Percentiles rank a stretch among this genome's conserved stretches.
These are phyloP conservation scores for Royoungia palumana DNA, from an alignment of 768 basidiomycete genomes.

Conservation along the genomic window DNA sequence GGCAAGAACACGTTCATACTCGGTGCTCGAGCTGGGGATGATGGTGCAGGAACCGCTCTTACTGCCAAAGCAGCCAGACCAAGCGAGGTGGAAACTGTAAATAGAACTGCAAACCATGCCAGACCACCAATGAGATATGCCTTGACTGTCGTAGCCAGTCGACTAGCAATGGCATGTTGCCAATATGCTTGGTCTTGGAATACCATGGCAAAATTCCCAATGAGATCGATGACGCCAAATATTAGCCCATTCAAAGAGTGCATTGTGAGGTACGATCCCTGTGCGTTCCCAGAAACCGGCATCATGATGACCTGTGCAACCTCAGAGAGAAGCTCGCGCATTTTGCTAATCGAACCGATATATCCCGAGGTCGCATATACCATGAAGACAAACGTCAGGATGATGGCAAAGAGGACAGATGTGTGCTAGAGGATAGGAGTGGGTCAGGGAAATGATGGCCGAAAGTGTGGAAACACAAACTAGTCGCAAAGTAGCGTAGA, in stretches of 20 bases:
- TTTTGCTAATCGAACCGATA: constrained; percentile 73
- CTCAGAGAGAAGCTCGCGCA: constrained; percentile 75
- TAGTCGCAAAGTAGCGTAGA: constrained; percentile 85
- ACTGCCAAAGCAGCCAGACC: constrained; percentile 88
- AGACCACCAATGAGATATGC: constrained; percentile 87
- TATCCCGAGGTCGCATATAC: constrained; percentile 77
- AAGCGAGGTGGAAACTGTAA: constrained; percentile 81
- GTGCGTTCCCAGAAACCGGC: constrained; percentile 79
- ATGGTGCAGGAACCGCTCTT: constrained; percentile 37
- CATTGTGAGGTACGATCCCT: constrained; percentile 83
- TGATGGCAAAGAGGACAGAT: constrained; percentile 80
- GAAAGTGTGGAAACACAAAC: constrained; percentile 38
- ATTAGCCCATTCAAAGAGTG: constrained; percentile 71
- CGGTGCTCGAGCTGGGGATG: constrained; percentile 35
- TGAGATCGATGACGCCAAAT: constrained; percentile 84
- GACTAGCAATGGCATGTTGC: constrained; percentile 87
- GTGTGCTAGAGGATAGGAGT: constrained; percentile 57
- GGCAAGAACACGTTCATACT: constrained; percentile 48
- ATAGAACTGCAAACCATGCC: constrained; percentile 90
- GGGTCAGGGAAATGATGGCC: not conserved
- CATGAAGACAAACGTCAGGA: constrained; percentile 72
- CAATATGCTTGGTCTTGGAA: constrained; percentile 80
- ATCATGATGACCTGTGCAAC: constrained; percentile 45
- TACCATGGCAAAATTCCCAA: constrained; percentile 75
- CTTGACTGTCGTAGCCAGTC: constrained; percentile 80